Evolutionary conservation across 306 rosid genomes (phyloP), one percentile per base, ranked within the genome.

Genomic region (Hylodesmum podocarpum): DNA sequence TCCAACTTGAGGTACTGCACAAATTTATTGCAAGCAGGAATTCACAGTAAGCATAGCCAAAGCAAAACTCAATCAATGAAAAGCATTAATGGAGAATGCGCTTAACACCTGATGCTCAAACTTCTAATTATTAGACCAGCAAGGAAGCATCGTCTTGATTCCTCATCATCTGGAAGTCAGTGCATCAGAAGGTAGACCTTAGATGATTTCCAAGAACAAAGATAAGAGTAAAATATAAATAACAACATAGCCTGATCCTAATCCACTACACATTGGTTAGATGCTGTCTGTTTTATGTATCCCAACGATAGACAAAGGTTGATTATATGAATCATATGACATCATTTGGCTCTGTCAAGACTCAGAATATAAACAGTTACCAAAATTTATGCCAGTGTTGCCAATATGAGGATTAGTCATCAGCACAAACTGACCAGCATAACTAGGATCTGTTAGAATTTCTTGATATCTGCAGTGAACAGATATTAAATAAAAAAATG

Each of bases 401-500:
- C 97, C 97, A 46, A 94, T 94, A 24, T 92, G 98, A 0, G 98
- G 98, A 82, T 87, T 95, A 53, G 97, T 90, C 97, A 95, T 95
- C 18, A 92, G 81, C 40, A 95, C 97, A 84, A 92, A 92, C 78
- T 95, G 97, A 3, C 97, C 97, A 75, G 97, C 94, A 83, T 95
- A 95, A 79, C 97, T 92, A 54, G 99, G 99, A 81, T 95, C 97
- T 0, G 99, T 95, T 49, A 95, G 81, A 85, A 95, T 95, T 80
- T 95, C 99, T 81, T 95, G 97, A 86, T 95, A 95, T 79, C 97
- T 95, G 85, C 63, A 55, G 36, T 55, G 8, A 25, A 6, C 3
- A 78, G 41, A 7, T 24, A 55, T 12, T 54, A 1, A 10, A 11
- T 54, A 1, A 10, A 11, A 22, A 53, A 11, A 22, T 33, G 6